Evolutionary conservation across 2,329 filamentous ascomycete species (phyloP).

Genomic region (Aspergillus proliferans): DNA sequence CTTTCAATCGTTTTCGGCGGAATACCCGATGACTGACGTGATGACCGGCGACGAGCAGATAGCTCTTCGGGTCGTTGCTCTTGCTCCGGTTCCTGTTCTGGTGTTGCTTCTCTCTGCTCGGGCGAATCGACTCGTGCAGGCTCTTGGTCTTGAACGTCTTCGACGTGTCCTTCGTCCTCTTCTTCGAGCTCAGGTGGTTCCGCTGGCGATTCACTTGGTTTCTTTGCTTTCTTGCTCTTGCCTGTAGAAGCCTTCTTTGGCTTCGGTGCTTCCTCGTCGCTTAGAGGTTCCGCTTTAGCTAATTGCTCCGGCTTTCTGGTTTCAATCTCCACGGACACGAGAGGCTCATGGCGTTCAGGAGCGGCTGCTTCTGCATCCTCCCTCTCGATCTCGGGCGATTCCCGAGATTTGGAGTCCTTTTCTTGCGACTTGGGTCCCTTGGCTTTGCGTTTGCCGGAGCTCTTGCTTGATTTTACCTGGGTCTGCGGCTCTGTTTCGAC

Average conservation of each 20-base stretch:
- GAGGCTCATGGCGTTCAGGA: constrained; percentile 20
- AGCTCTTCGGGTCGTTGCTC: constrained; percentile 10
- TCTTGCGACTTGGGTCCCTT: constrained; percentile 19
- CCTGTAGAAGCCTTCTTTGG: constrained; percentile 19
- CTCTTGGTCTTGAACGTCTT: constrained; percentile 1
- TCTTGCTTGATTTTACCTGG: constrained; percentile 15
- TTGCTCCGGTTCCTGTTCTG: constrained; percentile 13
- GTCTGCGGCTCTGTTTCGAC: constrained; percentile 3
- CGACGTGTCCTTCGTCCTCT: constrained; percentile 1
- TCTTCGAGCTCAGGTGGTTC: constrained; percentile 8
- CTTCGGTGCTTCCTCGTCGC: constrained; percentile 19
- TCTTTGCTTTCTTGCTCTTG: constrained; percentile 28
- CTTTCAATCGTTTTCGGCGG: constrained; percentile 32
- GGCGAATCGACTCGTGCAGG: constrained; percentile 1
- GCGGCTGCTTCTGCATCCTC: not conserved
- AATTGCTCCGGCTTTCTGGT: constrained; percentile 26
- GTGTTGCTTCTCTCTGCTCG: not conserved
- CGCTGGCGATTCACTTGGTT: constrained; percentile 7
- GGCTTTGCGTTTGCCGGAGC: constrained; percentile 14
- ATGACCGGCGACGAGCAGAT: constrained; percentile 6
- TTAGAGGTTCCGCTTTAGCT: constrained; percentile 18
- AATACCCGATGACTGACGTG: constrained; percentile 19
- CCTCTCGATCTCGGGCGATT: not conserved
- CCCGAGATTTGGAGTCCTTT: constrained; percentile 3
- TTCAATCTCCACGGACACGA: constrained; percentile 24